Evolutionary conservation across 1,284 basidiomycete species (phyloP), one percentile per base, ranked within the genome.

Genomic region (Ganoderma multipileum): DNA sequence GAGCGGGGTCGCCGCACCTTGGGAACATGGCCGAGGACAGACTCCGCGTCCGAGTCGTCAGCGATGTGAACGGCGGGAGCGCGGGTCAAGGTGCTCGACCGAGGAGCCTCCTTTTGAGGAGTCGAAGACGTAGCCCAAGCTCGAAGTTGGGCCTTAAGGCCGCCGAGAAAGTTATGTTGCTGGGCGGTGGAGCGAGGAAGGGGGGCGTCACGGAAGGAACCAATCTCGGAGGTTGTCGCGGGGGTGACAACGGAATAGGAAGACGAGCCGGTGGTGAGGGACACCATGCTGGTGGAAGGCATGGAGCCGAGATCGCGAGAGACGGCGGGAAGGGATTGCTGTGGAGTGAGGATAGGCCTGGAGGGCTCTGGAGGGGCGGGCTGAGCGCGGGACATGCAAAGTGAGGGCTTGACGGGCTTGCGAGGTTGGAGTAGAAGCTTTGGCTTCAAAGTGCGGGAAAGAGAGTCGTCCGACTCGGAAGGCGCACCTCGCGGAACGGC

Each of bases 341-440:
- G 76, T 0, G 79, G 77, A 14, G 77, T 78, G 71, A 74, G 72
- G 65, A 80, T 78, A 30, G 79, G 78, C 6, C 73, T 75, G 11
- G 78, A 77, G 63, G 79, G 76, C 65, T 70, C 72, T 7, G 82
- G 77, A 75, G 71, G 76, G 20, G 76, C 75, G 5, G 81, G 75
- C 14, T 68, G 68, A 0, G 76, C 74, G 65, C 73, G 76, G 50
- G 83, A 82, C 74, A 85, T 82, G 77, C 80, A 84, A 66, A 88
- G 83, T 16, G 85, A 81, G 5, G 86, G 84, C 6, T 84, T 82
- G 33, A 82, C 79, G 20, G 81, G 81, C 33, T 80, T 81, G 66
- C 80, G 78, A 47, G 77, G 75, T 55, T 76, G 77, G 54, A 70
- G 74, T 55, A 87, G 76, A 55, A 88, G 81, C 69, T 82, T 81